Evolutionary conservation across 179 eudicot species (phyloP).

Genomic region (Camellia oleifera): DNA sequence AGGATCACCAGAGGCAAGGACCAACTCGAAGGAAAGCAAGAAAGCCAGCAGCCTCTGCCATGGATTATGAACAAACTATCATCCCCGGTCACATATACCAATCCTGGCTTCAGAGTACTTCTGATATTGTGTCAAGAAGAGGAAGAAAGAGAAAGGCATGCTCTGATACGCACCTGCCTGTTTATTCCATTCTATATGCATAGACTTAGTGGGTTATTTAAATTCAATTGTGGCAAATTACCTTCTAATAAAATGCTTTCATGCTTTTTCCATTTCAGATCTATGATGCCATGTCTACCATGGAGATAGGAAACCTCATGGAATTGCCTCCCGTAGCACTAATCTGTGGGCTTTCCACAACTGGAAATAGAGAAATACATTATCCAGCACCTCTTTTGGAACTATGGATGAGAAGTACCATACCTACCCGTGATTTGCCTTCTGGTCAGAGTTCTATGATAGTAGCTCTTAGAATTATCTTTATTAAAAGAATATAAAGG

Average conservation of each 20-base stretch:
- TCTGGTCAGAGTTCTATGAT: conserved; percentile 53
- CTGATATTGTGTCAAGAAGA: conserved; percentile 53
- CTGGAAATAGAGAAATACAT: conserved; percentile 37
- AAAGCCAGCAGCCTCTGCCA: conserved; percentile 34
- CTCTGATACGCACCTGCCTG: not conserved
- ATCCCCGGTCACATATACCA: conserved; percentile 81
- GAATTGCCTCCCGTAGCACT: conserved; percentile 77
- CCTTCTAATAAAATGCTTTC: not conserved
- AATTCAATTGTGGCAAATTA: not conserved
- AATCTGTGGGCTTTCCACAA: conserved; percentile 41
- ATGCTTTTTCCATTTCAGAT: conserved; percentile 20
- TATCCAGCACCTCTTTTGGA: conserved; percentile 70
- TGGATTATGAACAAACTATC: conserved; percentile 79
- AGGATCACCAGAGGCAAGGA: conserved; percentile 32
- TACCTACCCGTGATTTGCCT: conserved; percentile 59
- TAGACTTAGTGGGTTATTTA: not conserved
- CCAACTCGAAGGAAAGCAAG: conserved; percentile 51
- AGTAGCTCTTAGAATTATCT: not conserved
- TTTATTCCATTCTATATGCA: not conserved
- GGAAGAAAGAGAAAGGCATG: conserved; percentile 62
- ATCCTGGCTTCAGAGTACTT: conserved; percentile 75
- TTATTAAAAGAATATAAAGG: not conserved
- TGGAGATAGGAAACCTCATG: conserved; percentile 57
- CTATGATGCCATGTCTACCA: conserved; percentile 26
- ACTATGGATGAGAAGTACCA: conserved; percentile 59